phyloP scores from a whole-genome alignment of 2,329 filamentous ascomycete genomes.

The Simplicillium sp. region DNA sequence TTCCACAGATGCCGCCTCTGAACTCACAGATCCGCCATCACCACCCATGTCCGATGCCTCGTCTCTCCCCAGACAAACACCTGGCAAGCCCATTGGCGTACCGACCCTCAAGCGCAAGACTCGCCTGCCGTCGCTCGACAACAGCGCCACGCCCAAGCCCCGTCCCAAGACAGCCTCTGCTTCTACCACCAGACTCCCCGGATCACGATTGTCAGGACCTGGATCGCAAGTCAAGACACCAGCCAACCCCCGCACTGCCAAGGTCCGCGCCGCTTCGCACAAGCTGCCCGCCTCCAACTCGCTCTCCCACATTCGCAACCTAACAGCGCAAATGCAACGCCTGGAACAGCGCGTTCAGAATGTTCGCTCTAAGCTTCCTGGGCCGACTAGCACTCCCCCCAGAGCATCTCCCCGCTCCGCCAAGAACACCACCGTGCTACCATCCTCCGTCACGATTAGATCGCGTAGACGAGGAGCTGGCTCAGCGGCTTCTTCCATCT shows the following conservation, averaged over 20 bases:
- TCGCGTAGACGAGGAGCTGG: slow-evolving; percentile 60
- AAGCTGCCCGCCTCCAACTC: slow-evolving; percentile 55
- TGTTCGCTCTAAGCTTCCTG: slow-evolving; percentile 83
- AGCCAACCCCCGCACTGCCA: slow-evolving; percentile 34
- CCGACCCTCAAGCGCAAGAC: slow-evolving; percentile 30
- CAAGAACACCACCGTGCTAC: slow-evolving; percentile 30
- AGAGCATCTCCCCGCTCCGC: slow-evolving; percentile 63
- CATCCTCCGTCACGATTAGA: slow-evolving; percentile 53
- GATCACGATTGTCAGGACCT: slow-evolving; percentile 33
- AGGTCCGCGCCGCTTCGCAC: slow-evolving; percentile 42
- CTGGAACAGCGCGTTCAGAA: slow-evolving; percentile 90
- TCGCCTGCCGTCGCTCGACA: slow-evolving; percentile 45
- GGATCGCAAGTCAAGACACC: slow-evolving; percentile 40
- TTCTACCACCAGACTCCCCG: slow-evolving; percentile 21
- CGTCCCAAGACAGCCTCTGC: slow-evolving; percentile 34
- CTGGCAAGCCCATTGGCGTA: slow-evolving; percentile 27
- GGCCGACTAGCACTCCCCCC: slow-evolving; percentile 68
- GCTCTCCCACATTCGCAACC: slow-evolving; percentile 81
- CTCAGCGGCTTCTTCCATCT: slow-evolving; percentile 38
- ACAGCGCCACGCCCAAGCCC: slow-evolving; percentile 46
- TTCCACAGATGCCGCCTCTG: slow-evolving; percentile 48
- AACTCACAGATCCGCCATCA: slow-evolving; percentile 76
- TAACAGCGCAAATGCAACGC: slow-evolving; percentile 95
- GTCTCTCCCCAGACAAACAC: slow-evolving; percentile 41
- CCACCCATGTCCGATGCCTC: slow-evolving; percentile 88